These are phyloP conservation scores for Raffaelea arxii DNA, from an alignment of 2,329 filamentous ascomycete genomes.

Conservation along the genomic window DNA sequence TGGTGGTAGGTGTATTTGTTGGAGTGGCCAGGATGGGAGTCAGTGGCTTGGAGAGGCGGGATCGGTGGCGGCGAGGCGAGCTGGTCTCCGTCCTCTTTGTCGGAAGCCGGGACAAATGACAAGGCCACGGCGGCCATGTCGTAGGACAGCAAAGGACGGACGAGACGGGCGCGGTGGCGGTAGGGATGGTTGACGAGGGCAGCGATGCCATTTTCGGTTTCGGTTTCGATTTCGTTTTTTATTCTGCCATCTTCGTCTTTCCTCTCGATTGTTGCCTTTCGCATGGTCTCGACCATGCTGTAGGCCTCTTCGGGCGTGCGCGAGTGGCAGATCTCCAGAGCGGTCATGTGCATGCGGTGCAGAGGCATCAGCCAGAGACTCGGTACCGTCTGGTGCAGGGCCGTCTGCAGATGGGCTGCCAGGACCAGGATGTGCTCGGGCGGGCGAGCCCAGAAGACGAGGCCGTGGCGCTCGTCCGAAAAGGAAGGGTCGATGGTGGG, in stretches of 20 bases:
- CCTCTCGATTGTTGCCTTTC: not conserved
- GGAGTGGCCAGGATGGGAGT: slow-evolving; percentile 20
- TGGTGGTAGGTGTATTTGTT: slow-evolving; percentile 85
- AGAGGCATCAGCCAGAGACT: slow-evolving; percentile 81
- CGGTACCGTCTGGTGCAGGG: slow-evolving; percentile 54
- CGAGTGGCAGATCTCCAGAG: slow-evolving; percentile 76
- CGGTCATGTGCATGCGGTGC: slow-evolving; percentile 72
- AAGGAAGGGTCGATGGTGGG: slow-evolving; percentile 57
- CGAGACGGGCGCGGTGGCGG: slow-evolving; percentile 59
- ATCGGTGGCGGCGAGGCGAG: slow-evolving; percentile 28
- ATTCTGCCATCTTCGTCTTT: too few relatives aligned
- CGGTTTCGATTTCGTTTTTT: not conserved
- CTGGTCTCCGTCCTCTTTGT: slow-evolving; percentile 32
- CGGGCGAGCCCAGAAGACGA: slow-evolving; percentile 83
- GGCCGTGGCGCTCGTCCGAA: slow-evolving; percentile 66
- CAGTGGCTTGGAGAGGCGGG: slow-evolving; percentile 18
- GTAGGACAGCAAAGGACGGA: slow-evolving; percentile 75
- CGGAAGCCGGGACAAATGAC: slow-evolving; percentile 73
- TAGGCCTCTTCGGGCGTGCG: slow-evolving; percentile 60
- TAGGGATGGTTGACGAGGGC: slow-evolving; percentile 52
- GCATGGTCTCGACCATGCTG: slow-evolving; percentile 46
- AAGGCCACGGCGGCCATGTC: slow-evolving; percentile 79
- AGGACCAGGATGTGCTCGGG: slow-evolving; percentile 60
- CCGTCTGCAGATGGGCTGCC: slow-evolving; percentile 57
- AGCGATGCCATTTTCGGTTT: slow-evolving; percentile 35